Evolutionary conservation across 495 filamentous ascomycete species (phyloP).

Genomic region (Hypoxylon crocopeplum): DNA sequence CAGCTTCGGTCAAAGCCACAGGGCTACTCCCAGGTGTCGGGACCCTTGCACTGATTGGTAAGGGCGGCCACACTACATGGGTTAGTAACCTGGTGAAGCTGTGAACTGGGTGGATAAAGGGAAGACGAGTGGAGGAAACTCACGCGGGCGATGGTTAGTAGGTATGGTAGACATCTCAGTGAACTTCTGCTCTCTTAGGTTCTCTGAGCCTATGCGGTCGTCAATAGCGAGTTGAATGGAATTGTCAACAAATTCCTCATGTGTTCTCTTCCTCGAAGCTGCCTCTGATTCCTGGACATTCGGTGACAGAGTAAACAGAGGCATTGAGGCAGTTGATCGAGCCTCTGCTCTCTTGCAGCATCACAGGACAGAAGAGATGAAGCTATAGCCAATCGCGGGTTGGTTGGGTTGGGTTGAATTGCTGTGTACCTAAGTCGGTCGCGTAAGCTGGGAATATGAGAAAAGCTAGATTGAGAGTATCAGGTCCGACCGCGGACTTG

Average conservation of each 20-base stretch:
- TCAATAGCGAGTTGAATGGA: slow-evolving; percentile 2
- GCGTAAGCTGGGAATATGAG: too few relatives aligned
- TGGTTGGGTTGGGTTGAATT: background rate
- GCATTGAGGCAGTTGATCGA: slow-evolving; percentile 37
- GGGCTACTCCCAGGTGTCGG: slow-evolving; percentile 43
- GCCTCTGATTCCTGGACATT: slow-evolving; percentile 45
- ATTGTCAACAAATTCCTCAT: slow-evolving; percentile 43
- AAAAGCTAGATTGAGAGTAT: too few relatives aligned
- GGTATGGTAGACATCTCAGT: slow-evolving; percentile 5
- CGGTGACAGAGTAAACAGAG: slow-evolving; percentile 46
- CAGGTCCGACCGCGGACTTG: background rate
- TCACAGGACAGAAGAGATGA: slow-evolving; percentile 7
- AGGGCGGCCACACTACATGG: slow-evolving; percentile 10
- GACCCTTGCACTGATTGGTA: slow-evolving; percentile 8
- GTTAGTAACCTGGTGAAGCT: background rate
- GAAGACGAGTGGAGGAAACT: background rate
- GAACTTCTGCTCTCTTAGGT: slow-evolving; percentile 12
- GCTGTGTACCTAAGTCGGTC: background rate
- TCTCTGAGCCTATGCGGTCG: slow-evolving; percentile 18
- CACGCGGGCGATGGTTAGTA: slow-evolving; percentile 21
- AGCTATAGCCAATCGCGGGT: background rate
- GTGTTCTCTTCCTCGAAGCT: slow-evolving; percentile 42
- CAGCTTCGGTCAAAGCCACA: slow-evolving; percentile 40
- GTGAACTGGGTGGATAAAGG: background rate
- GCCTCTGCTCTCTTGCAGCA: background rate